Base-by-base conservation (phyloP, 2,329 filamentous ascomycete genomes). In the Pyrenochaeta sp. region DNA sequence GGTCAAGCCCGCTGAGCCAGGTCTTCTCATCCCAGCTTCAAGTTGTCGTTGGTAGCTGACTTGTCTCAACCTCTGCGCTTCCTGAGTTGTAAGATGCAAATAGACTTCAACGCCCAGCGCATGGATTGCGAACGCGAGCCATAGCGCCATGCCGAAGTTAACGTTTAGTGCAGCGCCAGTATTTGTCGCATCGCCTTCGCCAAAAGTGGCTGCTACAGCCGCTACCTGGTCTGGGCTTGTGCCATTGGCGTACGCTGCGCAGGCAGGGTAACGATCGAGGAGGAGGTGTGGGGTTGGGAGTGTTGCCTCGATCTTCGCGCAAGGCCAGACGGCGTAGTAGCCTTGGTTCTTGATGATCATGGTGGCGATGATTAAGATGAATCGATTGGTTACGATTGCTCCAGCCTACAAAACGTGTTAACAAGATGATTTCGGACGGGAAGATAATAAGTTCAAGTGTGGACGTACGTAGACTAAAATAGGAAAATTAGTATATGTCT, bases 1-100 rank as follows among this genome's bases (percentile, higher is more conserved):
- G 19, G 65, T 71, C 45, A 75, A 51, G 3, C 71, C 73, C 3
- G 69, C 66, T 22, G 62, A 68, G 3, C 71, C 71, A 0, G 85
- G 81, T n/a, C 80, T 77, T 43, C 69, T 78, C 72, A 83, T 80
- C 0, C 85, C 85, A 5, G 82, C 81, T 59, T 84, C 84, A 6
- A 86, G 60, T 64, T 89, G 86, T 43, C 81, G 77, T 67, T 86
- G 80, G 63, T 85, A 87, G 5, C 82, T 85, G 1, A 88, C 78
- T n/a, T 80, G 77, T 10, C 86, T 79, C 46, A 89, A 72, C 5
- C 86, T 77, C 44, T 86, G 78, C 0, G 77, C 75, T 64, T 89
- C 86, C 12, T 71, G 78, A 0, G 85, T 84, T 0, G 86, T 89
- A 30, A 75, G 62, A 34, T 71, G 64, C 3, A 75, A 55, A 75